Evolutionary conservation across 1,284 basidiomycete genomes (phyloP).

Genomic region (Ceratobasidium sp.): DNA sequence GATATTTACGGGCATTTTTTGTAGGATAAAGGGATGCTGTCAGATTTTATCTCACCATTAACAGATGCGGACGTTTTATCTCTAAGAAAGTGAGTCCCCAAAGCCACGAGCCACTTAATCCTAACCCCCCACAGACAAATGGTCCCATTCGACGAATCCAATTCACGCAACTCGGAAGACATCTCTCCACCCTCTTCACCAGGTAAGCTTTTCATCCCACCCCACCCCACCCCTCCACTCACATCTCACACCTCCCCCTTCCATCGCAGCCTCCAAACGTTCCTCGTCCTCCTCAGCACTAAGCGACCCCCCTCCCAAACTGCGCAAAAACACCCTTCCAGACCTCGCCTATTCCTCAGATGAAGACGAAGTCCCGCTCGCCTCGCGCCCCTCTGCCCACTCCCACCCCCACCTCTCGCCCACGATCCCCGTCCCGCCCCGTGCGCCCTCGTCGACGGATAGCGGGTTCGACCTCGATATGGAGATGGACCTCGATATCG

Average conservation of each 20-base stretch:
- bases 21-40: conserved; percentile 77
- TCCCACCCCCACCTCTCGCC: conserved; percentile 43
- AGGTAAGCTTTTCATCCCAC: conserved; percentile 49
- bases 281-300: conserved; percentile 47
- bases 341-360: conserved; percentile 47
- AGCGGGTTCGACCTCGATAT: conserved; percentile 41
- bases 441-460: conserved; percentile 28
- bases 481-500: conserved; percentile 34
- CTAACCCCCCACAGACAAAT: conserved; percentile 27
- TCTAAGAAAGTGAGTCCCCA: conserved; percentile 76
- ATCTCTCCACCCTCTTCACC: conserved; percentile 59
- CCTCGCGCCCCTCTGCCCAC: conserved; percentile 40
- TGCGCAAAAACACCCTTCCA: conserved; percentile 40
- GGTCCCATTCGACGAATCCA: conserved; percentile 34
- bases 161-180: conserved; percentile 49
- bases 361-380: conserved; percentile 59
- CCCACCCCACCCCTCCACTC: background rate
- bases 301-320: conserved; percentile 40
- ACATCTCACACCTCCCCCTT: conserved; percentile 15
- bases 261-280: conserved; percentile 44
- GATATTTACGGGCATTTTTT: conserved; percentile 22
- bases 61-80: conserved; percentile 74
- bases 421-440: conserved; percentile 34
- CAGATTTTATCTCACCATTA: conserved; percentile 74
- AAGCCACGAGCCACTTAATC: conserved; percentile 27